A percentile compares a stretch with the other conserved stretches of the same genome.
phyloP scores from a whole-genome alignment of 441 rosid species.

The Eutrema salsugineum region DNA sequence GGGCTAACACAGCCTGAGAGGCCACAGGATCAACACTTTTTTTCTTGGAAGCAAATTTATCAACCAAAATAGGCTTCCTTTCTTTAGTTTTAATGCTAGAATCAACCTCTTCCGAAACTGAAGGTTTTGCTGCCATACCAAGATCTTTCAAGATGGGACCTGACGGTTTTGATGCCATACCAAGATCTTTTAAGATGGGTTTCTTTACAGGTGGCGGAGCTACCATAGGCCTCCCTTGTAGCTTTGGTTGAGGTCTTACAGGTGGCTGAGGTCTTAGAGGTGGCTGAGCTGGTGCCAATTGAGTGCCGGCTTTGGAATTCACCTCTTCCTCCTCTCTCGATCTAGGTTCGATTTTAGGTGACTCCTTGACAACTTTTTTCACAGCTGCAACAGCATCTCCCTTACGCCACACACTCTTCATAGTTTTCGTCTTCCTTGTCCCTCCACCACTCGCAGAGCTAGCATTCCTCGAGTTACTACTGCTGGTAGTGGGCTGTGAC shows the following conservation, averaged over 20 bases:
- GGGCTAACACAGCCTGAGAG: slow-evolving; percentile 73
- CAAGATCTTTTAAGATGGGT: slow-evolving; percentile 82
- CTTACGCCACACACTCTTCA: slow-evolving; percentile 96
- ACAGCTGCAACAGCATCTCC: slow-evolving; percentile 71
- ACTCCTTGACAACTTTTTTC: slow-evolving; percentile 60
- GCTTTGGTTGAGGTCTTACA: slow-evolving; percentile 55
- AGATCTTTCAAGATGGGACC: slow-evolving; percentile 76
- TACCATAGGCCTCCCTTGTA: slow-evolving; percentile 69
- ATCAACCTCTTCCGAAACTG: slow-evolving; percentile 36
- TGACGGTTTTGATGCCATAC: slow-evolving; percentile 52
- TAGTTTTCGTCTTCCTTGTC: slow-evolving; percentile 50
- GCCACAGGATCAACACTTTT: slow-evolving; percentile 61
- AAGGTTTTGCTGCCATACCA: slow-evolving; percentile 57
- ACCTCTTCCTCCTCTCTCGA: slow-evolving; percentile 28
- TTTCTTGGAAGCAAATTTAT: slow-evolving; percentile 85
- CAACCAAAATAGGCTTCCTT: slow-evolving; percentile 70
- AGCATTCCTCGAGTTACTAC: slow-evolving; percentile 31
- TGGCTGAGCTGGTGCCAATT: slow-evolving; percentile 46
- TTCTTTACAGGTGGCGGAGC: slow-evolving; percentile 56
- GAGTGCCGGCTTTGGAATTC: slow-evolving; percentile 35
- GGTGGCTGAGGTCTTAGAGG: slow-evolving; percentile 65
- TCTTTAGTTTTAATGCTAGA: slow-evolving; percentile 42
- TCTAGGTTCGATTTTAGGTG: slow-evolving; percentile 42
- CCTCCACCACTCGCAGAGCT: slow-evolving; percentile 29
- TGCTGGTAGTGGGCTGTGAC: slow-evolving; percentile 28